Evolutionary conservation across 805 yeast species (phyloP), one percentile per base, ranked within the genome.

Genomic region (Candida ascalaphidarum): DNA sequence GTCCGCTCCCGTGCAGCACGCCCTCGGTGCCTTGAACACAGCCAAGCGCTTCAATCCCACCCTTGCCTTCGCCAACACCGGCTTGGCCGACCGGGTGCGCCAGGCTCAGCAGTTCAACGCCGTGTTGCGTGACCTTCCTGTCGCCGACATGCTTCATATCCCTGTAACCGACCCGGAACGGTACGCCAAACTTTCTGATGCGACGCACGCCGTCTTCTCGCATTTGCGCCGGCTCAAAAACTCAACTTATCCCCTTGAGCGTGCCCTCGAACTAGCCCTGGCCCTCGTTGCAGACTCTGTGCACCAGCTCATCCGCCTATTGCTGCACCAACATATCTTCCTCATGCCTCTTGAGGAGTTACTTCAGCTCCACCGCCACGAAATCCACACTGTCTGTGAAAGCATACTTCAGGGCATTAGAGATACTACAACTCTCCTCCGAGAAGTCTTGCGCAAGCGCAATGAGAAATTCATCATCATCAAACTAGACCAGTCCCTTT

Each of bases 21-120:
- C 92, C 0, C 51, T 85, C 10, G 72, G 69, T 1, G 57, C 81
- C 0, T 58, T 88, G 31, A 71, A 72, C 34, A 56, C 66, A 11
- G 85, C 86, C 3, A 86, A 82, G 40, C 62, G 96, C 37, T 82
- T 77, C 44, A 94, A 82, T 46, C 77, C 84, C 1, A 77, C 88
- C 0, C 70, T 74, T n/a, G 67, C 80, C 20, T 79, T 82, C 41
- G 57, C 71, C 19, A 71, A 84, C 5, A 74, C 81, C 2, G 83
- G 84, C 0, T 52, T 89, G 13, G 51, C 59, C 21, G 76, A 72
- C 16, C 72, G 80, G 11, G 35, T 73, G 9, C 56, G 58, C 4
- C 52, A 52, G 14, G 71, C 85, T 1, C 55, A 59, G 9, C 60
- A 64, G n/a, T 76, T 77, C 44, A 77, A 76, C 37, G 68, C 71